Percentiles rank a stretch among this genome's conserved stretches.
phyloP scores from a whole-genome alignment of 228 moss, liverwort and hornwort genomes.

The Sphagnum fallax region DNA sequence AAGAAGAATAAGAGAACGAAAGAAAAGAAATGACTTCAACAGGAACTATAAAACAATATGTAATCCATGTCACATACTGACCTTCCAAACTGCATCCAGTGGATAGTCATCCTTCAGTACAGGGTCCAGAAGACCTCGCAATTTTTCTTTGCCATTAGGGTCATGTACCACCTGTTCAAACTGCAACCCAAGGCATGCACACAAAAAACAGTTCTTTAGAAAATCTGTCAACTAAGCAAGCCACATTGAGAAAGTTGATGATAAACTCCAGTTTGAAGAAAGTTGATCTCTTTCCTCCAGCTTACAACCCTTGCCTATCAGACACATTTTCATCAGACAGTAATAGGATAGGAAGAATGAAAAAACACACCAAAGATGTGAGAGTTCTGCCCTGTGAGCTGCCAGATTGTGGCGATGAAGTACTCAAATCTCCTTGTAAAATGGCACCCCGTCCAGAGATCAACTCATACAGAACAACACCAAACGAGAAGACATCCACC shows the following conservation, averaged over 20 bases:
- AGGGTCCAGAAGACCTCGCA: conserved; percentile 59
- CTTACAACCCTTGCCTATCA: not conserved
- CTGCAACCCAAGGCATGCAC: conserved; percentile 14
- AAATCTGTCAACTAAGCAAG: no score
- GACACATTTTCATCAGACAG: not conserved
- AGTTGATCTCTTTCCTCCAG: not conserved
- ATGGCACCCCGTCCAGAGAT: conserved; percentile 80
- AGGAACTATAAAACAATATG: no score
- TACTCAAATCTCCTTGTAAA: conserved; percentile 14
- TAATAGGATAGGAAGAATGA: not conserved
- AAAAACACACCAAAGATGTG: not conserved
- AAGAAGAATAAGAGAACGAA: not conserved
- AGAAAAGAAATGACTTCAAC: not conserved
- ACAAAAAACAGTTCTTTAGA: not conserved
- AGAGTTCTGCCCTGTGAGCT: conserved; percentile 38
- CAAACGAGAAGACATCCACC: conserved; percentile 83
- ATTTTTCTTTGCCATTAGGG: conserved; percentile 41
- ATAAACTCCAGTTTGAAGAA: not conserved
- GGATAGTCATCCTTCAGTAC: conserved; percentile 54
- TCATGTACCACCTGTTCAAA: conserved; percentile 54
- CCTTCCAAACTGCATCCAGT: conserved; percentile 74
- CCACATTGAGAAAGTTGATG: not conserved
- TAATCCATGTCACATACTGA: not conserved
- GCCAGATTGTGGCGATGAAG: conserved; percentile 9
- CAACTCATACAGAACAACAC: conserved; percentile 78